Percentiles rank a stretch among this genome's conserved stretches.
Evolutionary conservation across 2,329 filamentous ascomycete species (phyloP).

Genomic region (Neonectria punicea): DNA sequence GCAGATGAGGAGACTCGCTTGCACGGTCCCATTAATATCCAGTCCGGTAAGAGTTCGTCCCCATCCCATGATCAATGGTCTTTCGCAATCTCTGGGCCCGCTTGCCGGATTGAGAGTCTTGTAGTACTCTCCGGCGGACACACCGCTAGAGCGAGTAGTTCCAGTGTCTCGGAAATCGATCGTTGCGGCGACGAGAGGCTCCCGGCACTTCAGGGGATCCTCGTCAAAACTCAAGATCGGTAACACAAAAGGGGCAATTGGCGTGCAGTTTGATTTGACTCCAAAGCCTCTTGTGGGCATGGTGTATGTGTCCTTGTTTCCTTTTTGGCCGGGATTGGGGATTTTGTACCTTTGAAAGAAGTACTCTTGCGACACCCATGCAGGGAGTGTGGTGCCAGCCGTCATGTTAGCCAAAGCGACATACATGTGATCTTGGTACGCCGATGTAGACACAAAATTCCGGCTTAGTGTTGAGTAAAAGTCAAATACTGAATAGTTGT

Average conservation of each 20-base stretch:
- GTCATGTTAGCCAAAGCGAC: constrained; percentile 58
- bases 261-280: constrained; percentile 33
- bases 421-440: constrained; percentile 46
- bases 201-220: background rate
- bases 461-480: background rate
- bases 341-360: constrained; percentile 60
- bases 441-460: background rate
- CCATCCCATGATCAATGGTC: constrained; percentile 39
- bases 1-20: constrained; percentile 40
- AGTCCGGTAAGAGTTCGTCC: constrained; percentile 13
- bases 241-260: background rate
- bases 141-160: constrained; percentile 9
- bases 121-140: constrained; percentile 13
- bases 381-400: constrained; percentile 53
- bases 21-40: constrained; percentile 25
- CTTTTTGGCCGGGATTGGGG: background rate
- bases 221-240: background rate
- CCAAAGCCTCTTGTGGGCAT: constrained; percentile 45
- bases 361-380: constrained; percentile 58
- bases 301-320: constrained; percentile 14
- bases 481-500: constrained; percentile 28
- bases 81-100: constrained; percentile 20
- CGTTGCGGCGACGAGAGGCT: background rate
- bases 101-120: background rate
- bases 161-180: background rate